These are phyloP conservation scores for Solanum appendiculatum DNA, from an alignment of 257 asterid genomes.

Conservation along the genomic window DNA sequence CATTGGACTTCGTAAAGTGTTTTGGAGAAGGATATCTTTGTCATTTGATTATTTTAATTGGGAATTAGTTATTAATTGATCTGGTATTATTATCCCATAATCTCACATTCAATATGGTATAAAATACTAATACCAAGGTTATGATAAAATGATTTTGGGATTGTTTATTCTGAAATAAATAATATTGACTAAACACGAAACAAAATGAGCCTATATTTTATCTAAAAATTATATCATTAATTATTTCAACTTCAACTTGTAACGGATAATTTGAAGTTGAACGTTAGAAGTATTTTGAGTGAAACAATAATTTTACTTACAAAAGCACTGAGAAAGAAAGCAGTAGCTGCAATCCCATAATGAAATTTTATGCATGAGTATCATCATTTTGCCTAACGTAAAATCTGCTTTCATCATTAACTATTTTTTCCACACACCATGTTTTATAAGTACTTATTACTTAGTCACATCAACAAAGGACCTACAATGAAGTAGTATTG, in stretches of 20 bases:
- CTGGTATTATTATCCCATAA: not conserved
- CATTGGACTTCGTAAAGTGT: not conserved
- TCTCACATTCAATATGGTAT: not conserved
- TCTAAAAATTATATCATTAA: not conserved
- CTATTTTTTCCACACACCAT: not conserved
- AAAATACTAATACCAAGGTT: too few relatives aligned
- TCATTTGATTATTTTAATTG: not conserved
- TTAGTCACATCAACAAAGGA: not conserved
- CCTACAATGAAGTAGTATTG: not conserved
- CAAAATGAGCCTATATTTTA: not conserved
- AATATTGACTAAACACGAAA: not conserved
- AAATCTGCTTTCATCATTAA: not conserved
- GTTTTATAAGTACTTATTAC: not conserved
- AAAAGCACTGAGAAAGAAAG: not conserved
- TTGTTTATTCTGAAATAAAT: not conserved
- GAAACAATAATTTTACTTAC: not conserved
- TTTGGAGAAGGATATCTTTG: not conserved
- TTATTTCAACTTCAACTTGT: not conserved
- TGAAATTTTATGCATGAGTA: slow-evolving; percentile 27
- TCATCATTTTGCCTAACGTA: slow-evolving; percentile 15
- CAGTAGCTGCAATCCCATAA: slow-evolving; percentile 1
- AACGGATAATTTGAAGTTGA: not conserved
- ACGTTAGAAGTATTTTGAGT: not conserved
- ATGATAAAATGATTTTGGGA: too few relatives aligned
- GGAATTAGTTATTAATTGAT: not conserved